Base-by-base conservation (phyloP, 2,329 filamentous ascomycete species). In the Verticillium longisporum region DNA sequence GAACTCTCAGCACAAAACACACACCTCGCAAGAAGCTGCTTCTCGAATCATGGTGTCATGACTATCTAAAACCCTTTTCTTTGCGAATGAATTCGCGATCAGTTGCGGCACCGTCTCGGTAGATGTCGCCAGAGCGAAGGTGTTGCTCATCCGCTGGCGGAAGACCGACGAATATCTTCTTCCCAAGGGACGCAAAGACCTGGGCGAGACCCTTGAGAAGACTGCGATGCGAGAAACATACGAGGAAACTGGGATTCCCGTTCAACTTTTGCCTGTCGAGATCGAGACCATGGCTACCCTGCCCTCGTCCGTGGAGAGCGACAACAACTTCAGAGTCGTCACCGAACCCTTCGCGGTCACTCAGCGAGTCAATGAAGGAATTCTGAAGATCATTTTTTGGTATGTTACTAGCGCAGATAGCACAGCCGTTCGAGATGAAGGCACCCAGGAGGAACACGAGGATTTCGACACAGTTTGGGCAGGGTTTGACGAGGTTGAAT, bases 121-220 rank as follows among this genome's bases (percentile, higher is more conserved):
- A 33, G 61, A 63, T 15, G 14, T 59, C 31, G n/a, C n/a, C n/a
- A n/a, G 21, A 13, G 55, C 57, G 4, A 45, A 58, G 21, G 37
- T 58, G 7, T 60, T 63, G 18, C 57, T 63, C 34, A 57, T 63
- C 38, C 38, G 61, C 55, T 55, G 26, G n/a, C 54, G 60, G 26
- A 21, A 34, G 9, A 56, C 55, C 3, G 54, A 34, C 26, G 59
- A 56, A 26, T 54, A 61, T 55, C 26, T 62, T 37, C 65, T 67
- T 10, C 66, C 66, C 15, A 65, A 64, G 56, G 66, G 65, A 18
- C 65, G 61, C 34, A 64, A 65, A 37, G 65, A 67, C 59, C 62
- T 63, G 58, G 61, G 53, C 33, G 65, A 67, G 55, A n/a, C 56
- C 3, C 61, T 65, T 13, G 57, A 59, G n/a, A 36, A 58, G 6